Base-by-base conservation (phyloP, 108 stramenopile species). In the Fragilaria radians region DNA sequence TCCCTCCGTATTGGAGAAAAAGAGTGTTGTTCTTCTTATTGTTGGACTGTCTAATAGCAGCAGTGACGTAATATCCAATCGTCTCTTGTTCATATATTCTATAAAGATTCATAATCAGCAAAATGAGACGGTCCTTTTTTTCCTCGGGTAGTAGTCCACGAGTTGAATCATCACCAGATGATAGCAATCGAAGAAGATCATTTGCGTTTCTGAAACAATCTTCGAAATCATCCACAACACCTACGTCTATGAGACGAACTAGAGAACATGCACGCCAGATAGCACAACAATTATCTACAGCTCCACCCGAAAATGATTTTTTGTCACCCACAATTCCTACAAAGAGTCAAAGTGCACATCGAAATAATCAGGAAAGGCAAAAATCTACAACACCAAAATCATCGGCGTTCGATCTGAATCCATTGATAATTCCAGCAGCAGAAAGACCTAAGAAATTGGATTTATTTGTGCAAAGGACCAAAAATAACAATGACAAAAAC, bases 251-350 rank as follows among this genome's bases (percentile, higher is more conserved):
- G 32, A 46, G 34, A 24, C 31, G 55, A 34, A 57, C 55, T 23
- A 32, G 55, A 34, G 55, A 57, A 33, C 55, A 57, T 7, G 31
- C 55, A 5, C 18, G 23, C 3, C 31, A 57, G 31, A 57, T 57
- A 23, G 55, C 55, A n/a, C 2, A 4, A 19, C 55, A 57, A 32
- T 28, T 57, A 19, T 34, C 55, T 30, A 32, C 55, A 36, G 18
- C 52, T 45, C 42, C 11, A 45, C 42, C 42, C 11, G 14, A 45
- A 45, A 51, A 34, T 57, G 31, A 17, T 36, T 17, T 24, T 32
- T 57, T 36, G 22, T 28, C 55, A 11, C 30, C 55, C 11, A 53
- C 52, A 5, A 53, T 27, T 24, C 52, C 52, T 1, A 53, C 52
- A 3, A 24, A 24, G n/a, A 24, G 26, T 25, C 1, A 9, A n/a